Evolutionary conservation across 371 early-diverging fungal genomes (phyloP).

Genomic region (Chytridiales sp.): DNA sequence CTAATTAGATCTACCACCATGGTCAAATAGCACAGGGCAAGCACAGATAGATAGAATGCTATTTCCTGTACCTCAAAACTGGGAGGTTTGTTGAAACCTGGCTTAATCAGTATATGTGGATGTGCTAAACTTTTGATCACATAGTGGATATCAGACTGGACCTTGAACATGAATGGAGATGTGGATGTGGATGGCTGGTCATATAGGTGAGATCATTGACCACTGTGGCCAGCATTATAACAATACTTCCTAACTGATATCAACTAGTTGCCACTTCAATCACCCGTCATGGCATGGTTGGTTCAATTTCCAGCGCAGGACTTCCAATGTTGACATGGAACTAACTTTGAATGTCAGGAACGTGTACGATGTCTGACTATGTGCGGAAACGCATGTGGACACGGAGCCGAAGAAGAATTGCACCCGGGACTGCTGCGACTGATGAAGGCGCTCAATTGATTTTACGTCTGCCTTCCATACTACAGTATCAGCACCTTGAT

Average conservation of each 20-base stretch:
- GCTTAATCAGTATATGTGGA: background rate
- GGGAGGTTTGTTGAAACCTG: constrained; percentile 17
- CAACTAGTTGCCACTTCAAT: too few relatives aligned
- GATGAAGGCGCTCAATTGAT: too few relatives aligned
- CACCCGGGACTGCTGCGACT: background rate
- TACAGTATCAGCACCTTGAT: too few relatives aligned
- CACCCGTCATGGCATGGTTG: too few relatives aligned
- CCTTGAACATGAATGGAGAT: constrained; percentile 14
- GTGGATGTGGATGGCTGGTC: constrained; percentile 28
- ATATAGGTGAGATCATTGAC: constrained; percentile 9
- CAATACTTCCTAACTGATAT: too few relatives aligned
- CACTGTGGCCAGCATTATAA: background rate
- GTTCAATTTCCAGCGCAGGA: constrained; percentile 13
- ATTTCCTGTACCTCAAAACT: constrained; percentile 22
- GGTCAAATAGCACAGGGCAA: constrained; percentile 12
- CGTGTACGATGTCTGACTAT: constrained; percentile 16
- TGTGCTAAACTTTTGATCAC: background rate
- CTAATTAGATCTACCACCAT: constrained; percentile 21
- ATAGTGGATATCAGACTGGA: constrained; percentile 30
- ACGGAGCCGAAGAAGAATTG: constrained; percentile 12
- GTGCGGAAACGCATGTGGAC: constrained; percentile 20
- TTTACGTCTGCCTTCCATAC: too few relatives aligned
- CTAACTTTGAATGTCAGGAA: too few relatives aligned
- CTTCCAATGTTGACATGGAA: too few relatives aligned
- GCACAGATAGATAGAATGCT: constrained; percentile 21